These are phyloP conservation scores for Russula brevipes DNA, from an alignment of 768 basidiomycete species.

Conservation along the genomic window DNA sequence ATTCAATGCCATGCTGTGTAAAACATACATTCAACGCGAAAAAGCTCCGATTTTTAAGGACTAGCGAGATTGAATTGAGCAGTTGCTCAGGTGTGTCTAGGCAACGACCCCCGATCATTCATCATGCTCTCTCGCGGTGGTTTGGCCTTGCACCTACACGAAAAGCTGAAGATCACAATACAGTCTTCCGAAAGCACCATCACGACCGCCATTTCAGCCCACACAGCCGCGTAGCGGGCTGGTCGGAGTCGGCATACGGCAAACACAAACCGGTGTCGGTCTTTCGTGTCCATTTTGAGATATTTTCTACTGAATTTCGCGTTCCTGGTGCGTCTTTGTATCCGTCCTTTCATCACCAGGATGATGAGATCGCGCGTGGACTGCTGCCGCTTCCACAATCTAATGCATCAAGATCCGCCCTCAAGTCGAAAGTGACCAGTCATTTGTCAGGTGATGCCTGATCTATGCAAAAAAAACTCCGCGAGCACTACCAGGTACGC, in stretches of 20 bases:
- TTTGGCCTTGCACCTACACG: neutral
- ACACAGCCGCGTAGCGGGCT: neutral
- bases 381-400: neutral
- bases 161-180: constrained; percentile 19
- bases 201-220: neutral
- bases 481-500: constrained; percentile 17
- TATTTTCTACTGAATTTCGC: neutral
- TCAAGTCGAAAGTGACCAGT: neutral
- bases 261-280: neutral
- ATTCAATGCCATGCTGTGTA: constrained; percentile 7
- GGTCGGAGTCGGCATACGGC: neutral
- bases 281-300: neutral
- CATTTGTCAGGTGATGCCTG: neutral
- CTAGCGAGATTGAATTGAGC: neutral
- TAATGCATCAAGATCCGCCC: constrained; percentile 11
- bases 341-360: constrained; percentile 1
- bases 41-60: neutral
- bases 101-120: neutral
- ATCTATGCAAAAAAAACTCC: constrained; percentile 7
- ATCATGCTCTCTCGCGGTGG: neutral
- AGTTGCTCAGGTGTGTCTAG: neutral
- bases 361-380: neutral
- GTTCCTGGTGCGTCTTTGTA: constrained; percentile 15
- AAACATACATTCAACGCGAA: neutral
- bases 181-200: neutral